Conservation (phyloP, 257 asterid genomes). For the Galeopsis tetrahit region DNA sequence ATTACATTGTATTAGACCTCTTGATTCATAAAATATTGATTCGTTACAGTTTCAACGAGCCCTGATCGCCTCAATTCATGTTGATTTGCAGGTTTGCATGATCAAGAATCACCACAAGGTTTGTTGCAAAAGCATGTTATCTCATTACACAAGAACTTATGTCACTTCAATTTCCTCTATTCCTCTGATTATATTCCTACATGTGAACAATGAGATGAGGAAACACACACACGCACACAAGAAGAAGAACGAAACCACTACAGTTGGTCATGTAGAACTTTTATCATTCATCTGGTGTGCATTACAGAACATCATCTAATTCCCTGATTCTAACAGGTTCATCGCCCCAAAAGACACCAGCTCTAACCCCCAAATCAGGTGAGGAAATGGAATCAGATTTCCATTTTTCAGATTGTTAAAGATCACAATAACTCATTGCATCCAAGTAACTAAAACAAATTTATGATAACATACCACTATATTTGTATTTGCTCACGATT, state of each 20-base stretch:
- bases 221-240: background rate
- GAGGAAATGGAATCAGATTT: background rate
- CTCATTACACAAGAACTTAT: background rate
- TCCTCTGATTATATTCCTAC: background rate
- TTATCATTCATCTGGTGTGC: conserved; percentile 18
- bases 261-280: conserved; percentile 4
- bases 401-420: background rate
- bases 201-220: too few species aligned
- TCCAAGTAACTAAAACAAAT: background rate
- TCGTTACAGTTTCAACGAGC: background rate
- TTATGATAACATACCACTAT: background rate
- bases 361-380: background rate
- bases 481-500: background rate
- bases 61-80: background rate
- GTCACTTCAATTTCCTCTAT: background rate
- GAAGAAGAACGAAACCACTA: background rate
- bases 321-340: background rate
- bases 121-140: background rate
- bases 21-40: background rate
- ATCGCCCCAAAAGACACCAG: background rate
- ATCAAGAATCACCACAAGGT: conserved; percentile 5
- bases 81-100: background rate
- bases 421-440: background rate
- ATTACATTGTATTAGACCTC: background rate
- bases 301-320: background rate